Evolutionary conservation across 768 basidiomycete genomes (phyloP).

Genomic region (Hemileccinum impolitum): DNA sequence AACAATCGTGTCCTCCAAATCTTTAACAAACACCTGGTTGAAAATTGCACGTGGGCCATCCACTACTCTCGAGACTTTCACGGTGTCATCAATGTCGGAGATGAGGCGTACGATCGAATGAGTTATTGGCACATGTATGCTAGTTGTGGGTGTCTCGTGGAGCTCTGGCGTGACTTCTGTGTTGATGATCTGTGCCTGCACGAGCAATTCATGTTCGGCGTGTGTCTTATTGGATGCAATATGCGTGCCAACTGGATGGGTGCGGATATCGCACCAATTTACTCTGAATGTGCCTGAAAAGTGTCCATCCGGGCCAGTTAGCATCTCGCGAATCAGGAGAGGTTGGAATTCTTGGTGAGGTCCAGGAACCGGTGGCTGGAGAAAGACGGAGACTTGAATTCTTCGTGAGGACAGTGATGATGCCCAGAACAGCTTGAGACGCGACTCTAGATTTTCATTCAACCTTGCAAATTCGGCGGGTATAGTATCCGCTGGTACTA

Average conservation of each 20-base stretch:
- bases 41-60: conserved; percentile 80
- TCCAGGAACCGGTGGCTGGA: conserved; percentile 23
- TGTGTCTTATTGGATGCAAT: conserved; percentile 53
- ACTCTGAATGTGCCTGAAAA: conserved; percentile 65
- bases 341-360: conserved; percentile 37
- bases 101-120: conserved; percentile 72
- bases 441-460: conserved; percentile 72
- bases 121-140: conserved; percentile 48
- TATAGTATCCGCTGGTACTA: conserved; percentile 19
- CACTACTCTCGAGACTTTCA: conserved; percentile 64
- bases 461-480: conserved; percentile 45
- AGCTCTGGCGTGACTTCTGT: conserved; percentile 41
- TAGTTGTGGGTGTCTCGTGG: conserved; percentile 28
- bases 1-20: conserved; percentile 72
- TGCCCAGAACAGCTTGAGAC: conserved; percentile 80
- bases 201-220: conserved; percentile 45
- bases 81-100: conserved; percentile 93
- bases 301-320: conserved; percentile 66
- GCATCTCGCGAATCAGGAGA: conserved; percentile 46
- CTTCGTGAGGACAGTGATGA: conserved; percentile 61
- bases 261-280: conserved; percentile 65
- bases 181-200: conserved; percentile 46
- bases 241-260: conserved; percentile 54
- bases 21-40: conserved; percentile 88
- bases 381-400: conserved; percentile 61